These are phyloP conservation scores for Carex sylvatica DNA, from an alignment of 202 grass and related monocot genomes.

Conservation along the genomic window DNA sequence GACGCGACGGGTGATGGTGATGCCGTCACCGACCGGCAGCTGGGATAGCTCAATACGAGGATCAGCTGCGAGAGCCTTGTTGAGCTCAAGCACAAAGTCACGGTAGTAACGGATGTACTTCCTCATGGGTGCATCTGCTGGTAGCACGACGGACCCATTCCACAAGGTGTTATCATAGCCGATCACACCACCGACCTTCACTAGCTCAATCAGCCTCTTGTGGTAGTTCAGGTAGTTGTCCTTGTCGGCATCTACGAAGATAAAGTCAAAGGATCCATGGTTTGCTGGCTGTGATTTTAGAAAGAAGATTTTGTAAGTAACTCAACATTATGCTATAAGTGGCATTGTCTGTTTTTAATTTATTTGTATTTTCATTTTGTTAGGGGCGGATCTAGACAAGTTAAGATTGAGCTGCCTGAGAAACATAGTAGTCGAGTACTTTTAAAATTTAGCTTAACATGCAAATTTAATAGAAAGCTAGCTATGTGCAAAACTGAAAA, in stretches of 20 bases:
- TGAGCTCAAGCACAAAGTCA: slow-evolving; percentile 80
- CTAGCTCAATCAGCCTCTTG: slow-evolving; percentile 72
- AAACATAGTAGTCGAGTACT: not conserved
- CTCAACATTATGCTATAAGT: not conserved
- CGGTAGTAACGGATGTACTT: slow-evolving; percentile 89
- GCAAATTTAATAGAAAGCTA: not conserved
- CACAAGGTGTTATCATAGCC: slow-evolving; percentile 98
- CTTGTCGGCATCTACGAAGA: slow-evolving; percentile 98
- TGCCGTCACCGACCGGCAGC: slow-evolving; percentile 84
- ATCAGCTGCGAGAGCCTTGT: slow-evolving; percentile 88
- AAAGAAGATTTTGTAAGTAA: not conserved
- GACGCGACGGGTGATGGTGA: slow-evolving; percentile 83
- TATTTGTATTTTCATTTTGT: not conserved
- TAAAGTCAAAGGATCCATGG: slow-evolving; percentile 74
- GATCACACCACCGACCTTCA: slow-evolving; percentile 69
- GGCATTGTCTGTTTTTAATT: not conserved
- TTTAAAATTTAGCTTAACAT: not conserved
- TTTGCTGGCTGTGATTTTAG: slow-evolving; percentile 40
- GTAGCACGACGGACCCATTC: slow-evolving; percentile 85
- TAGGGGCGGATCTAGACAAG: not conserved
- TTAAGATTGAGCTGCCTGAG: not conserved
- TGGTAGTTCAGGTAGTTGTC: slow-evolving; percentile 99
- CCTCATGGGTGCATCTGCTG: slow-evolving; percentile 78
- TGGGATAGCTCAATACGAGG: slow-evolving; percentile 90
- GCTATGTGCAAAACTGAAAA: not conserved